Base-by-base conservation (phyloP, 192 early-diverging fungal genomes). In the Geranomyces variabilis region DNA sequence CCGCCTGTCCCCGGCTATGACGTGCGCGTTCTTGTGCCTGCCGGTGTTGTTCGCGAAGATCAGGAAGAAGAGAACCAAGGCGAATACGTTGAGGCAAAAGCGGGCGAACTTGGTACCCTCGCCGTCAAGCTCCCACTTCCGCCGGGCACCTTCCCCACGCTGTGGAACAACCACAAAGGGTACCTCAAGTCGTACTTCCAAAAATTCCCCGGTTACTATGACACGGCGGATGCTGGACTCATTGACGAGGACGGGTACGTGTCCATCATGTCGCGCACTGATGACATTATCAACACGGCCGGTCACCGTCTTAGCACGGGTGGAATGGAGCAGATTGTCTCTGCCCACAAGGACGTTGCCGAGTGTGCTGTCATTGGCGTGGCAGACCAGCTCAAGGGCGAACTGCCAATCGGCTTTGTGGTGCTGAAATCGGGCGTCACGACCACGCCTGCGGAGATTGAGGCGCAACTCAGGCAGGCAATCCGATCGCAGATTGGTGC, bases 241-340 rank as follows among this genome's bases (percentile, higher is more conserved):
- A 80, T 92, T 44, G 93, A 93, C 79, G 81, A 81, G 44, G 88
- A 92, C 57, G 72, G 72, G 19, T 79, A 84, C 48, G 55, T 83
- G 21, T 44, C 43, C 26, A 71, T 85, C 24, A 79, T 82, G 64
- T 65, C 62, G 28, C 76, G 79, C 66, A 80, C 71, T n/a, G 80
- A 78, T 51, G 83, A 80, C 53, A 72, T 96, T 44, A 91, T 96
- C 74, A 94, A 96, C 71, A 90, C 93, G 0, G 93, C 94, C 0
- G 92, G 90, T 14, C 94, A 96, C 74, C 89, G 94, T 0, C 79
- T 96, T 5, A 90, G 89, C 8, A 92, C 91, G 1, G 91, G 92
- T 31, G 87, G 86, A 13, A 81, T 81, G 73, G 94, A 96, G 63
- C 86, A 90, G 67, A 86, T 91, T 19, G 77, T 96, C 3, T 80